Base-by-base conservation (phyloP, 352 stramenopile genomes). In the Paralagenidium karlingii region DNA sequence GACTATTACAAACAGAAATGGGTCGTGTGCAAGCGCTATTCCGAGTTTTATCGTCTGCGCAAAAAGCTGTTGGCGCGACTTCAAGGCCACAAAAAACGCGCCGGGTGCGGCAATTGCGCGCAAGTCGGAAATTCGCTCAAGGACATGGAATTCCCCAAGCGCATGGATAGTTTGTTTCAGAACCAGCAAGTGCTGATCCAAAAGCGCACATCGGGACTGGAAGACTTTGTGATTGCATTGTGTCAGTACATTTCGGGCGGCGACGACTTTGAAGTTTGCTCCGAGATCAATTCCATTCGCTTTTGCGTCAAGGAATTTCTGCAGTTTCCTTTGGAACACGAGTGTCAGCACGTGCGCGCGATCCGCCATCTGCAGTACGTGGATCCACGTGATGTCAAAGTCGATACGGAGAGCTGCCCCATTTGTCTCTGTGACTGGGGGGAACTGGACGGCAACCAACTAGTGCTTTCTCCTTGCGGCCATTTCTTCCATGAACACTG, bases 1-100 rank as follows among this genome's bases (percentile, higher is more conserved):
- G 77, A 90, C 40, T 90, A 68, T 49, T 90, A 90, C 70, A 85
- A 87, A 47, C 77, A 90, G 46, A 83, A 84, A 47, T 90, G 77
- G 77, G 67, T 90, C 45, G 77, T 85, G 10, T 90, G 77, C 64
- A 86, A 90, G 51, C 74, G 77, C 32, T 90, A 85, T 53, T 90
- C 77, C 16, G 77, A 90, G 50, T 81, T 90, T 47, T 76, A 90
- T 42, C 70, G 77, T 5, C 51, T 90, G 15, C 77, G 77, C 39
- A 90, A 90, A 53, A 60, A 58, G 9, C 28, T 90, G 18, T 54
- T 90, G 5, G 57, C 66, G 11, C 61, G 64, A 28, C 57, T 90
- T 8, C 46, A 58, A 3, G 49, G 56, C 8, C 77, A 90, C 49
- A 67, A 65, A 37, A 85, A 85, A 43, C 15, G n/a, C 16, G 51